Evolutionary conservation across 1,284 basidiomycete species (phyloP).

Genomic region (Ustilago bromivora): DNA sequence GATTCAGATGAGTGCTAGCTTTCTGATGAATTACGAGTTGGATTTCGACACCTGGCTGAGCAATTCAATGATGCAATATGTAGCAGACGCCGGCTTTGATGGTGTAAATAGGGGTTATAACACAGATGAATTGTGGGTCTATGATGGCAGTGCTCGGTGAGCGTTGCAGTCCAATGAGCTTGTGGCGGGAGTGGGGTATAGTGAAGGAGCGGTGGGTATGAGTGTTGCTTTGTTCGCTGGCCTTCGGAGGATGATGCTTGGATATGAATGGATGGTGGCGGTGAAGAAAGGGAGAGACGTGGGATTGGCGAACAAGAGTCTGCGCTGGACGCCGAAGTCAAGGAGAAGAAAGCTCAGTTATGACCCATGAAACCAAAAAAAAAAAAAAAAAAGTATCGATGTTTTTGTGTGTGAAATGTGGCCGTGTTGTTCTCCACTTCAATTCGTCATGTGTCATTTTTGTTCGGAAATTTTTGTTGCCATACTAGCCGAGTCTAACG

Average conservation of each 20-base stretch:
- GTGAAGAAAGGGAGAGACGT: background rate
- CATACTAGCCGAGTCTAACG: background rate
- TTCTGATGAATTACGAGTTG: background rate
- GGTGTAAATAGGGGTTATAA: conserved; percentile 7
- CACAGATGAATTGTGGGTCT: conserved; percentile 13
- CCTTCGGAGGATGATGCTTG: background rate
- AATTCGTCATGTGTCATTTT: conserved; percentile 3
- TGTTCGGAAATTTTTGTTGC: background rate
- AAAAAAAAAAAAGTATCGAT: background rate
- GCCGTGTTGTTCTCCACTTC: conserved; percentile 12
- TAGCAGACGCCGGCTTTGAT: conserved; percentile 4
- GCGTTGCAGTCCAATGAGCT: conserved; percentile 1
- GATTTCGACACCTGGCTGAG: background rate
- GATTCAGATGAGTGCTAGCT: background rate
- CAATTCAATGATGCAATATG: background rate
- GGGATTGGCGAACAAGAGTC: background rate
- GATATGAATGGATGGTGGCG: background rate
- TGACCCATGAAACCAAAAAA: too few species aligned
- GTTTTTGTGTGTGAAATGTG: conserved; percentile 1
- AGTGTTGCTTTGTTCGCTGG: background rate
- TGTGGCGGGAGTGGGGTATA: conserved; percentile 14
- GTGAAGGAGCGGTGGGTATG: conserved; percentile 20
- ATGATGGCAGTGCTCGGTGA: background rate
- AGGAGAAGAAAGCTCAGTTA: conserved; percentile 1
- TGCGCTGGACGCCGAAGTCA: background rate